phyloP scores from a whole-genome alignment of 805 yeast species.

The Jamesozyma spencerorum region DNA sequence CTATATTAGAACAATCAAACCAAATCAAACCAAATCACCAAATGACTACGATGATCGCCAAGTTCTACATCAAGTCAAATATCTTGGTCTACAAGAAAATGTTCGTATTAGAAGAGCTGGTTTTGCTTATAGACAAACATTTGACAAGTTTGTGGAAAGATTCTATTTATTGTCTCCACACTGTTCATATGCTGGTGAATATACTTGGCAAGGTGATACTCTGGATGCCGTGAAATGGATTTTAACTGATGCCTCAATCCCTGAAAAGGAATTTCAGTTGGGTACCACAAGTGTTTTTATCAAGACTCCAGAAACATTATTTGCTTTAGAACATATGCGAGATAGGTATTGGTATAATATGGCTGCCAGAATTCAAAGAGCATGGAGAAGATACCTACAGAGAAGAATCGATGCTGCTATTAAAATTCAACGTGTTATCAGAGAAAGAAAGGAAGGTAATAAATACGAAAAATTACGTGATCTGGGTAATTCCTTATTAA shows the following conservation, averaged over 20 bases:
- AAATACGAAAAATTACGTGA: conserved; percentile 79
- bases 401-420: conserved; percentile 82
- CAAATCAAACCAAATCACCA: conserved; percentile 88
- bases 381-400: conserved; percentile 79
- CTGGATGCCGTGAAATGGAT: conserved; percentile 45
- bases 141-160: conserved; percentile 91
- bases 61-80: conserved; percentile 91
- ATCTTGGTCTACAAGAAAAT: conserved; percentile 91
- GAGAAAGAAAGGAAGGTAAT: conserved; percentile 71
- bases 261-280: conserved; percentile 73
- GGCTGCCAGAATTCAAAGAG: conserved; percentile 96
- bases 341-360: conserved; percentile 96
- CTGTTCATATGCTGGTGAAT: conserved; percentile 88
- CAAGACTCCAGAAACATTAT: conserved; percentile 92
- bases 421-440: conserved; percentile 72
- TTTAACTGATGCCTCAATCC: conserved; percentile 56
- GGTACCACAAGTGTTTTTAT: conserved; percentile 90
- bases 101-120: conserved; percentile 98
- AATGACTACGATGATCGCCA: conserved; percentile 80
- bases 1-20: conserved; percentile 94
- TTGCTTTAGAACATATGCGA: conserved; percentile 91
- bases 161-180: conserved; percentile 78
- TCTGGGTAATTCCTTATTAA: conserved; percentile 62
- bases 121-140: conserved; percentile 93
- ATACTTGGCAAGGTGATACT: conserved; percentile 55